These are phyloP conservation scores for Eutypa lata DNA, from an alignment of 2,329 filamentous ascomycete species.

Conservation along the genomic window DNA sequence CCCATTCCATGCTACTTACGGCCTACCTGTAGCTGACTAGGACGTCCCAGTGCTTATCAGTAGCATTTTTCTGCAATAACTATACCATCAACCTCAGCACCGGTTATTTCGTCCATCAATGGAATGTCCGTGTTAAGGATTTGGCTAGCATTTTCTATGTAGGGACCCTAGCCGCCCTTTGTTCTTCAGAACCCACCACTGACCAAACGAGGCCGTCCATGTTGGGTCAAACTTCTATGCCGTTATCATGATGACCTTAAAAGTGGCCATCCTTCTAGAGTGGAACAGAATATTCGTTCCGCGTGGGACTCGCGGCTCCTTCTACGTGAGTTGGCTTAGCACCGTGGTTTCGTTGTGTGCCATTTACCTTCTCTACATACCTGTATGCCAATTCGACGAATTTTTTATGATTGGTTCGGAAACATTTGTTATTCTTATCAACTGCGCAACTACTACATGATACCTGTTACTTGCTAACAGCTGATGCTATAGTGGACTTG, in stretches of 20 bases:
- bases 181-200: background rate
- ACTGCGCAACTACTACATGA: too few relatives aligned
- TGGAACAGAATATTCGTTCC: background rate
- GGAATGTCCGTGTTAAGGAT: background rate
- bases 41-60: background rate
- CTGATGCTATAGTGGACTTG: too few relatives aligned
- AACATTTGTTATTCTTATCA: too few relatives aligned
- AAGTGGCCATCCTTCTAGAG: background rate
- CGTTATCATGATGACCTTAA: background rate
- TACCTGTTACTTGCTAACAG: too few relatives aligned
- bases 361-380: too few relatives aligned
- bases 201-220: background rate
- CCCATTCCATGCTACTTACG: background rate
- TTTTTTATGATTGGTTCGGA: too few relatives aligned
- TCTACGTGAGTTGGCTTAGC: too few relatives aligned
- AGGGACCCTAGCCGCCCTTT: background rate
- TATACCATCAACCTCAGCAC: too few relatives aligned
- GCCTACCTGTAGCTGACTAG: background rate
- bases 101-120: background rate
- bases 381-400: too few relatives aligned
- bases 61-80: background rate
- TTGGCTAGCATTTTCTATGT: background rate
- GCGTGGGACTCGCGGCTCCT: background rate
- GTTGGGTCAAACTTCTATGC: background rate
- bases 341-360: too few relatives aligned